Base-by-base conservation (phyloP, 2,329 filamentous ascomycete genomes). In the Claviceps maximensis region DNA sequence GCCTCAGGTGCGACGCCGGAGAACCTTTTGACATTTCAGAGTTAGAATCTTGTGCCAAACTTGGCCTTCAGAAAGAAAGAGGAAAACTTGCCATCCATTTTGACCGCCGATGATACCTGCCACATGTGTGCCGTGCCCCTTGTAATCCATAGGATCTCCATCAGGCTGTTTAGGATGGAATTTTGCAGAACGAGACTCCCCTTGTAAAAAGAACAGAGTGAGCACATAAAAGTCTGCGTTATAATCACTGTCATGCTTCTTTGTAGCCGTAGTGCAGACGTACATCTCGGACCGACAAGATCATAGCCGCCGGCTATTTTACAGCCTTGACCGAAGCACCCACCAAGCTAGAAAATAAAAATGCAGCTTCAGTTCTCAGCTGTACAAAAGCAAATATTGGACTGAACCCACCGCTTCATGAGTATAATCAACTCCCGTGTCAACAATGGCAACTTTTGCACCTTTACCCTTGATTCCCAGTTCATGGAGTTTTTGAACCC, bases 101-200 rank as follows among this genome's bases (percentile, higher is more conserved):
- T 75, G 66, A 17, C 72, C 75, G 27, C 68, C 74, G 56, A 78
- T 70, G 25, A 74, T 74, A 21, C 75, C 75, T 19, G 74, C 69
- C 38, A 74, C 72, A 48, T 59, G 51, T 19, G 54, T 55, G 12
- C 52, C 59, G 31, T 60, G 59, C n/a, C 59, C 58, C 27, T 59
- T 50, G 31, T 49, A 52, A 23, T 60, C 59, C 56, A 58, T 59
- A 7, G 59, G 58, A 33, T 60, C 54, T 19, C 59, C 57, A 42
- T 71, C 68, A 1, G 68, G 68, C 5, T 52, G 54, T 50, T 65
- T 67, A 1, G 65, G 64, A 25, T 58, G 59, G 12, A 27, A 31
- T 12, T 25, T 46, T 8, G 38, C 42, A 29, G 49, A 53, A 42
- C 53, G 23, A 36, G 50, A 53, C 45, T 53, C 31, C 53, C 53